phyloP scores from a whole-genome alignment of 129 eudicot genomes.

The Pittosporum tobira region DNA sequence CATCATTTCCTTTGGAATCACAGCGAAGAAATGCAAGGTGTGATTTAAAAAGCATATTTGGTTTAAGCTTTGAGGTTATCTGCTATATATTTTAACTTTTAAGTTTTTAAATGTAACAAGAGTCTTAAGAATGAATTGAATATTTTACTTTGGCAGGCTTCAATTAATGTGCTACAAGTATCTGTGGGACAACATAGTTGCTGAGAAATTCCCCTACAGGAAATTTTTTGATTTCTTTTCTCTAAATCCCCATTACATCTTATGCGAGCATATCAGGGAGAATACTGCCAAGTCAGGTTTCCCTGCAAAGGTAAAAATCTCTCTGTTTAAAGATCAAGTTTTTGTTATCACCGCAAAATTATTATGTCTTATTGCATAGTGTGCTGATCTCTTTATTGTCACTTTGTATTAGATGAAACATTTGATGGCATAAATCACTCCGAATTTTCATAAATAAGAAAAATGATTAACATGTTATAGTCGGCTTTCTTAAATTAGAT shows the following conservation, averaged over 20 bases:
- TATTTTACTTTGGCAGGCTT: slow-evolving; percentile 35
- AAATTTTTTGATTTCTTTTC: slow-evolving; percentile 52
- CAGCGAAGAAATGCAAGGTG: slow-evolving; percentile 80
- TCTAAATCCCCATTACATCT: slow-evolving; percentile 41
- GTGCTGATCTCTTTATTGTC: neutral
- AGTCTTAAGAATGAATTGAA: neutral
- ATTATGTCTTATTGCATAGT: neutral
- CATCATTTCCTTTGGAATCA: slow-evolving; percentile 63
- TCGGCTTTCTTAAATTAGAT: neutral
- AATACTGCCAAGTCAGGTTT: slow-evolving; percentile 48
- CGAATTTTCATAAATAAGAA: too few species aligned
- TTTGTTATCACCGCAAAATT: neutral
- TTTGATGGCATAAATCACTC: neutral
- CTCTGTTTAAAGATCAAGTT: neutral
- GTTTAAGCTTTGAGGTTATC: neutral
- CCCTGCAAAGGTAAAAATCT: slow-evolving; percentile 43
- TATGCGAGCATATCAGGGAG: slow-evolving; percentile 53
- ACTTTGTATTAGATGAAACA: neutral
- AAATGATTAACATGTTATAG: neutral
- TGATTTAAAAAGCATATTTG: neutral
- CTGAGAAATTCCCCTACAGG: slow-evolving; percentile 42
- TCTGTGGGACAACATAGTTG: slow-evolving; percentile 58
- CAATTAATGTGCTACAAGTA: slow-evolving; percentile 88
- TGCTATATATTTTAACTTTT: neutral
- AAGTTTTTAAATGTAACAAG: neutral